Percentiles rank a stretch among this genome's conserved stretches.
Evolutionary conservation across 129 eudicot genomes (phyloP).

Genomic region (Kitagawia praeruptora): DNA sequence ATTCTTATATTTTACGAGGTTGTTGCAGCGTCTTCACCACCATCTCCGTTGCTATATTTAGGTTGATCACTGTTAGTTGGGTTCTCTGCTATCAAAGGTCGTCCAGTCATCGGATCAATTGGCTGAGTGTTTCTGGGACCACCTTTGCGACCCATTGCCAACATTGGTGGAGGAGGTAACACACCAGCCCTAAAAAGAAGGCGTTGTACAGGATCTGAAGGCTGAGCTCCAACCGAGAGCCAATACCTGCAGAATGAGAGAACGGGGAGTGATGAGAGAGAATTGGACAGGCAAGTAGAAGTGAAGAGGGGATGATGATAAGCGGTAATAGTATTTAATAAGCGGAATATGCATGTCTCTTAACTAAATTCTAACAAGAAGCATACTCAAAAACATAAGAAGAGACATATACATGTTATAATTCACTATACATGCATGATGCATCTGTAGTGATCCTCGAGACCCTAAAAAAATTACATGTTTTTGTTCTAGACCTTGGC

Average conservation of each 20-base stretch:
- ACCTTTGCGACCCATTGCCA: constrained; percentile 93
- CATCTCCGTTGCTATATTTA: constrained; percentile 13
- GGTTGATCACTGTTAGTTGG: constrained; percentile 19
- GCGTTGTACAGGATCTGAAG: constrained; percentile 90
- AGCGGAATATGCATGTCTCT: neutral
- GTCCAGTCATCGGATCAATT: constrained; percentile 78
- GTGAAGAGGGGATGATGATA: neutral
- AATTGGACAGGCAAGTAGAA: neutral
- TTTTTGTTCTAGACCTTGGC: neutral
- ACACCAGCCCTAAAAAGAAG: constrained; percentile 87
- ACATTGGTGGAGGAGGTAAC: constrained; percentile 93
- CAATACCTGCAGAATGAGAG: constrained; percentile 49
- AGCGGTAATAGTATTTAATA: neutral
- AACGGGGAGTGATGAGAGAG: neutral
- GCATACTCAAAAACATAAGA: neutral
- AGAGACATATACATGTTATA: neutral
- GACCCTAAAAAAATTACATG: neutral
- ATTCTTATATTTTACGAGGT: neutral
- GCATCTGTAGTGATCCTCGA: neutral
- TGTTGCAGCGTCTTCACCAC: constrained; percentile 27
- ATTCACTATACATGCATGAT: neutral
- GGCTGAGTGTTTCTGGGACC: constrained; percentile 79
- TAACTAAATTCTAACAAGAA: too few species aligned
- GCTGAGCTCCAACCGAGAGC: constrained; percentile 98
- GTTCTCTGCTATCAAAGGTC: constrained; percentile 32